A percentile compares a stretch with the other conserved stretches of the same genome.
Evolutionary conservation across 495 filamentous ascomycete species (phyloP).

Genomic region (Rostrohypoxylon terebratum): DNA sequence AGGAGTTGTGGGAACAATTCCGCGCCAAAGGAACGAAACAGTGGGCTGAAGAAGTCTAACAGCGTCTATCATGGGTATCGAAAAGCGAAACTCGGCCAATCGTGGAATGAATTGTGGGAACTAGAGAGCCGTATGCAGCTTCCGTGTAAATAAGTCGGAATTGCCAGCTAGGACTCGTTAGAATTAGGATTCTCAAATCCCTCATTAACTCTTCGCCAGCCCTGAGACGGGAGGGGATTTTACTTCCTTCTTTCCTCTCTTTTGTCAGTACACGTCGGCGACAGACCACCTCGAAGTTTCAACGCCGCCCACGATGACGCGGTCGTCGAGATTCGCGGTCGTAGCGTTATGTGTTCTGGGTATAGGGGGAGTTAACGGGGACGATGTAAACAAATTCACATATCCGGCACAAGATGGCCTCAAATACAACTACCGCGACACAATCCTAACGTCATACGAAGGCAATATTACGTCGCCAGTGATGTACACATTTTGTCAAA

Average conservation of each 20-base stretch:
- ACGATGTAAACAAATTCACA: constrained; percentile 9
- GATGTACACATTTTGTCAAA: constrained; percentile 5
- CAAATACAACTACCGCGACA: constrained; percentile 7
- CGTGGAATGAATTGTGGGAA: not conserved
- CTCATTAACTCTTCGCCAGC: not conserved
- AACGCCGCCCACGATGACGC: not conserved
- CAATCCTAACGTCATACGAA: constrained; percentile 6
- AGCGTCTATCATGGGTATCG: constrained; percentile 1
- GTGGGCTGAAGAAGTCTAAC: not conserved
- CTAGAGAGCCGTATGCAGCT: not conserved
- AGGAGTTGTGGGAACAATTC: not conserved
- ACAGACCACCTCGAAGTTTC: not conserved
- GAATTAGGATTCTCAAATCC: not conserved
- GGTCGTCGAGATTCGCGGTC: not conserved
- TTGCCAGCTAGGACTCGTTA: not conserved
- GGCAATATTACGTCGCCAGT: constrained; percentile 14
- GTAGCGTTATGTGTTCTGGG: not conserved
- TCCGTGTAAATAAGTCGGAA: not conserved
- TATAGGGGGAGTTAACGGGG: not conserved
- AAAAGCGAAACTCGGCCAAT: not conserved
- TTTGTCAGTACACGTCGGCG: not conserved
- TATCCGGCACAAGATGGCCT: not conserved
- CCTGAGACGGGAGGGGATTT: not conserved
- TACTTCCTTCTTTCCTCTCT: not conserved
- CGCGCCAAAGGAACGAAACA: not conserved